Base-by-base conservation (phyloP, 2,329 filamentous ascomycete species). In the Botrytis sinoallii region DNA sequence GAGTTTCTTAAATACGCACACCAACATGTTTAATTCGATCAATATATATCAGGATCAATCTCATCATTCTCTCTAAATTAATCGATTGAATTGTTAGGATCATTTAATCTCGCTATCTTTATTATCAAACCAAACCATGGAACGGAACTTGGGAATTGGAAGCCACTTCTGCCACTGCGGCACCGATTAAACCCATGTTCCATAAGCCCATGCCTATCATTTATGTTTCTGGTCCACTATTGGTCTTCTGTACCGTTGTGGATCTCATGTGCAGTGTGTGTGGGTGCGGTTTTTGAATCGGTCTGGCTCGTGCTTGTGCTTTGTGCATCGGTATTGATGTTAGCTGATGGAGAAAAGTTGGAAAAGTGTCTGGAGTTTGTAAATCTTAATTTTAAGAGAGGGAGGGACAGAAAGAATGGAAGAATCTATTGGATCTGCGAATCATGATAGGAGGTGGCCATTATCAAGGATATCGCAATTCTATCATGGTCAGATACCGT, bases 11-110 rank as follows among this genome's bases (percentile, higher is more conserved):
- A 29, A 32, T 20, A 68, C 65, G 16, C 14, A 29, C 12, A 18
- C 52, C 22, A 14, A 42, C 38, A 57, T 69, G 66, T 69, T 55
- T 69, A 69, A 69, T 69, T 55, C 46, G 46, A 59, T 59, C 66
- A 69, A 69, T 69, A 42, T 69, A 69, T 40, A 42, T 55, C 66
- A 69, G 66, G 66, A 69, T 69, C 66, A 69, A 20, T 29, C 61
- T 29, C 38, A 55, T 55, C 52, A 55, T 29, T 18, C n/a, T 55
- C n/a, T 29, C 29, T 18, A 55, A 18, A 55, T 55, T 29, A 55
- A 55, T 18, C 38, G 40, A 20, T 29, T 29, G 42, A n/a, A 55
- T 20, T 25, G 38, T 32, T 59, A 42, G 66, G 66, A 57, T 69
- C 29, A 29, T 42, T 57, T 69, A 69, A 69, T 69, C 29, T 69